Evolutionary conservation across 2,329 filamentous ascomycete genomes (phyloP), one percentile per base, ranked within the genome.

Genomic region (Aspergillus luchuensis): DNA sequence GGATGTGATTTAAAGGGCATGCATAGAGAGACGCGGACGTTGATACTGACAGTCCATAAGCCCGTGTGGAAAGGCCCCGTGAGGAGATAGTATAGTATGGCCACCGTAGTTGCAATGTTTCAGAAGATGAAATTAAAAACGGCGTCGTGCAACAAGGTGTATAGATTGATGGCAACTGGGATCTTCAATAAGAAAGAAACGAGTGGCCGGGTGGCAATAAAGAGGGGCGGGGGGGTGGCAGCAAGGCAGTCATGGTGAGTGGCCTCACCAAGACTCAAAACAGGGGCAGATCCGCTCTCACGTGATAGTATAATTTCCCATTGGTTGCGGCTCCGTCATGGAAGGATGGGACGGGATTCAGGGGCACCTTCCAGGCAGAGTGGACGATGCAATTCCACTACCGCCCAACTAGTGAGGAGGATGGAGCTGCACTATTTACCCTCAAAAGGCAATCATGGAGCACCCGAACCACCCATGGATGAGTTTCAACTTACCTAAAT

Each of bases 341-440:
- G 19, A 45, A 45, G 5, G 33, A 10, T 21, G 41, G 41, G 41
- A 45, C 41, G 13, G 33, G 19, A 45, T 21, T 45, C 41, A 45
- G 41, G 41, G 41, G 41, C 41, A 45, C n/a, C 48, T 13, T 51
- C 33, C 33, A 36, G 33, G 33, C 33, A 36, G 11, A 36, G 11
- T 36, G 33, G 33, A 36, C 33, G 33, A 36, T 36, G 33, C 33
- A 36, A 36, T 36, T 36, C 48, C 48, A 51, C 48, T 33, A 25
- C 48, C 28, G 17, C 30, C 30, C 25, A 10, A 30, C 30, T 51
- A 51, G 23, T 51, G 48, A 51, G 48, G 8, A 25, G 17, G 21
- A 30, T 48, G 15, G 30, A 51, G 48, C 48, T 45, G 41, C 51
- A 39, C 51, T 56, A 56, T 45, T 45, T 45, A 45, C 41, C 39